Evolutionary conservation across 31 red algal genomes (phyloP).

Genomic region (Pterothamnion heteromorphum): DNA sequence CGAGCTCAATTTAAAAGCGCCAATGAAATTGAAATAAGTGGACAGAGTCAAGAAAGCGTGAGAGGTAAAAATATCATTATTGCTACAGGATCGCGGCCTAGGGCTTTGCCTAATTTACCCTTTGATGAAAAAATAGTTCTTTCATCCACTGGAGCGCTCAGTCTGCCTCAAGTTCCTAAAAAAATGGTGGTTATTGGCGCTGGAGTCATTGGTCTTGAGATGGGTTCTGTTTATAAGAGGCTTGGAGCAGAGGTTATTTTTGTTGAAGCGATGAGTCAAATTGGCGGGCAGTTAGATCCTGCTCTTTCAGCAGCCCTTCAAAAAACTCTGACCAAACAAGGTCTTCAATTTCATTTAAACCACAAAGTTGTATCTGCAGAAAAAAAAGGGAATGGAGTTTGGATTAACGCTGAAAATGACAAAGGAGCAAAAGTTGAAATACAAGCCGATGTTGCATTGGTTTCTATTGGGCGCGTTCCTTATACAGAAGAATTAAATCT

Average conservation of each 20-base stretch:
- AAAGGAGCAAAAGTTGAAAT: conserved; percentile 78
- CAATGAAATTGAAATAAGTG: conserved; percentile 60
- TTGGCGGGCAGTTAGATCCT: conserved; percentile 74
- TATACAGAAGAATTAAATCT: conserved; percentile 80
- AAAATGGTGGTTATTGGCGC: conserved; percentile 98
- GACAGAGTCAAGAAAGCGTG: conserved; percentile 55
- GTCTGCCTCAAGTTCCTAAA: conserved; percentile 73
- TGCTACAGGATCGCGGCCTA: conserved; percentile 77
- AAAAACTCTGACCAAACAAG: conserved; percentile 86
- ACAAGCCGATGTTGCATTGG: conserved; percentile 88
- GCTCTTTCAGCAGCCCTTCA: conserved; percentile 68
- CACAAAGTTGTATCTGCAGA: conserved; percentile 75
- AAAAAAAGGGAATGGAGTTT: conserved; percentile 56
- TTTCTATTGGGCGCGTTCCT: conserved; percentile 85
- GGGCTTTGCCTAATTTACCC: conserved; percentile 70
- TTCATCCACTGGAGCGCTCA: conserved; percentile 79
- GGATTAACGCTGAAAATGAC: conserved; percentile 61
- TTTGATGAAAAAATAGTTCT: conserved; percentile 85
- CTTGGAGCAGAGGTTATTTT: conserved; percentile 91
- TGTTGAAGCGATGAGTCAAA: conserved; percentile 84
- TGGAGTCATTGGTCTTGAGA: conserved; percentile 95
- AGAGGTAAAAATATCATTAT: conserved; percentile 84
- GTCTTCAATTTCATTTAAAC: conserved; percentile 87
- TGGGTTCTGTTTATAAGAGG: conserved; percentile 96
- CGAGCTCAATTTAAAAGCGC: conserved; percentile 53